Evolutionary conservation across 2,329 filamentous ascomycete genomes (phyloP), one percentile per base, ranked within the genome.

Genomic region (Xylariaceae sp.): DNA sequence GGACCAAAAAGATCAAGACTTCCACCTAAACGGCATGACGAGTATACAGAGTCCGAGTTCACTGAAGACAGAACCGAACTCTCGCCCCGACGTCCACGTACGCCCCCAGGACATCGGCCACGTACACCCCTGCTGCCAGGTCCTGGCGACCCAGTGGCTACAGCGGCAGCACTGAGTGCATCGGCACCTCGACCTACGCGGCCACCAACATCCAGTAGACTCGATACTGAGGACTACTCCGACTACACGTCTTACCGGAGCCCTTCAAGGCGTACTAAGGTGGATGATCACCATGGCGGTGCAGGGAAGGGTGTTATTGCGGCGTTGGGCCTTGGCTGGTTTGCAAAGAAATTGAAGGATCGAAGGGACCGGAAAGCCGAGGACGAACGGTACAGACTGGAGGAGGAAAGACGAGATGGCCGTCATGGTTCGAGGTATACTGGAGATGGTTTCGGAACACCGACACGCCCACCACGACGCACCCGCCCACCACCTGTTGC

Each of bases 311-410:
- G 80, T 1, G 58, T 82, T 12, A 62, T 85, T 44, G 83, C 80
- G 9, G 75, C 83, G 2, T 68, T 89, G 22, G 86, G 86, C 2
- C 72, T 86, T 32, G 87, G 86, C 9, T 87, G 85, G 72, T 70
- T 90, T 42, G 80, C 81, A 6, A 85, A 80, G 69, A 80, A 81
- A 64, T 76, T 87, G 65, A 81, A 78, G 57, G 75, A 83, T 66
- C 69, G 82, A 58, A 64, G 75, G 63, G 74, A 80, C 57, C 66
- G 75, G 64, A 70, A 78, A 63, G 56, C 41, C 10, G 75, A 85
- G 64, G 70, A 80, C 57, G 70, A 75, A 27, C 71, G 71, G 44
- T 63, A 71, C 51, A 72, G 62, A 53, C 70, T 71, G 46, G 77
- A 77, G 44, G 75, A 75, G 30, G 70, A 77, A 36, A 68, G 72